These are phyloP conservation scores for Gossypium raimondii DNA, from an alignment of 345 rosid genomes.

Conservation along the genomic window DNA sequence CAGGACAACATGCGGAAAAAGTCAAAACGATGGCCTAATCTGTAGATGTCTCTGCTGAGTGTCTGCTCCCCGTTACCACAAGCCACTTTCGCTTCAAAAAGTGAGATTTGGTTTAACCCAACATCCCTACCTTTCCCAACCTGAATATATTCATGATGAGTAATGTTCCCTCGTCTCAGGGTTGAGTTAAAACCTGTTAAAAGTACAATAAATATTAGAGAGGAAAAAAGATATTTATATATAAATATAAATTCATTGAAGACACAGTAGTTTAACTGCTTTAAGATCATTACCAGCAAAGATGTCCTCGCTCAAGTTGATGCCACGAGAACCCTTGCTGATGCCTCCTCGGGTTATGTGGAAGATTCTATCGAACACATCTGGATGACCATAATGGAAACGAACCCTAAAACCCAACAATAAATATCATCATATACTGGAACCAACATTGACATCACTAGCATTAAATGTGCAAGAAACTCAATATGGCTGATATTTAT, in stretches of 20 bases:
- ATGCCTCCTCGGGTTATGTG: conserved; percentile 96
- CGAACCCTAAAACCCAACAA: conserved; percentile 58
- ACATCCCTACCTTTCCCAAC: conserved; percentile 99
- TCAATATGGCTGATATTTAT: neutral
- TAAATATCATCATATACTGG: neutral
- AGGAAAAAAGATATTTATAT: neutral
- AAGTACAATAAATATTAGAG: conserved; percentile 10
- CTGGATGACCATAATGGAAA: conserved; percentile 53
- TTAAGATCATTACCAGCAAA: conserved; percentile 67
- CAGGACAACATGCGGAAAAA: conserved; percentile 93
- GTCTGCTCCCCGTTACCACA: conserved; percentile 96
- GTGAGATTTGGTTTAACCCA: conserved; percentile 90
- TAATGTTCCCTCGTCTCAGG: conserved; percentile 80
- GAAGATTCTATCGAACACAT: conserved; percentile 65
- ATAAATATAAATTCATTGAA: neutral
- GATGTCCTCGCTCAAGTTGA: conserved; percentile 95
- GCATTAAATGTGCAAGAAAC: conserved; percentile 7
- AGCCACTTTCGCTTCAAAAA: conserved; percentile 98
- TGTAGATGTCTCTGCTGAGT: conserved; percentile 84
- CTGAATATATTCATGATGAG: conserved; percentile 98
- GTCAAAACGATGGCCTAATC: conserved; percentile 93
- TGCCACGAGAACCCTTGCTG: conserved; percentile 89
- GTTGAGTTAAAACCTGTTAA: conserved; percentile 82
- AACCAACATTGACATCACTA: neutral
- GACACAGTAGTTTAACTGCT: neutral